A percentile compares a stretch with the other conserved stretches of the same genome.
Conservation (phyloP, 2,329 filamentous ascomycete species). For the Fusarium multiceps region DNA sequence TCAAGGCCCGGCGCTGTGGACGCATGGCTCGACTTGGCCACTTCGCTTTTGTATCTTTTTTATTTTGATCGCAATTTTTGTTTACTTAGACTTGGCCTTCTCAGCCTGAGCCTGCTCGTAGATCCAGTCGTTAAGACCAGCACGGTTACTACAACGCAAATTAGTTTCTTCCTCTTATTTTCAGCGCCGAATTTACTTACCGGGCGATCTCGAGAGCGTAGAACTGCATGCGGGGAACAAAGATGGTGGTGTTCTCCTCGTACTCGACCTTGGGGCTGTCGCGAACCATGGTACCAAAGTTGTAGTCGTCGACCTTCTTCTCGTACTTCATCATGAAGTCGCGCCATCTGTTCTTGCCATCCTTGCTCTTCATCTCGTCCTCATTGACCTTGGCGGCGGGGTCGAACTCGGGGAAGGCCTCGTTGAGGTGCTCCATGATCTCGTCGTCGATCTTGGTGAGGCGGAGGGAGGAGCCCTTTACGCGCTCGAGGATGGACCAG, state of each 20-base stretch:
- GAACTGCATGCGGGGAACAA: constrained; percentile 71
- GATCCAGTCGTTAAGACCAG: constrained; percentile 95
- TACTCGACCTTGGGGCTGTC: constrained; percentile 84
- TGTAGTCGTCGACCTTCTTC: constrained; percentile 95
- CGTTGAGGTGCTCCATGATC: constrained; percentile 88
- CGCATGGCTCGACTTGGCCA: constrained; percentile 9
- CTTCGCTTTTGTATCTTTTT: constrained; percentile 15
- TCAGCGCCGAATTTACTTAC: constrained; percentile 23
- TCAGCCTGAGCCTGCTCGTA: constrained; percentile 82
- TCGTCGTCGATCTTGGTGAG: constrained; percentile 96
- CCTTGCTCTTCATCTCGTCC: constrained; percentile 97
- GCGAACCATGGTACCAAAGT: constrained; percentile 95
- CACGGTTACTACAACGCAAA: constrained; percentile 74
- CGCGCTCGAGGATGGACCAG: constrained; percentile 93
- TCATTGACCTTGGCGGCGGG: constrained; percentile 83
- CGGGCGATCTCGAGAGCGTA: constrained; percentile 65
- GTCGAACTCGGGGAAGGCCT: constrained; percentile 93
- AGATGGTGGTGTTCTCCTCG: constrained; percentile 88
- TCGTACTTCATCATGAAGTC: constrained; percentile 95
- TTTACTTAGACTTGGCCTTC: constrained; percentile 53
- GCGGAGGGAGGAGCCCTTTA: constrained; percentile 87
- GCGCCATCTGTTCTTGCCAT: constrained; percentile 93
- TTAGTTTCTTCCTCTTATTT: background rate
- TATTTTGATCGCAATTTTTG: background rate
- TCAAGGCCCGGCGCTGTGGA: constrained; percentile 11